Conservation (phyloP, 2,329 filamentous ascomycete species). For the Penicillium frequentans region DNA sequence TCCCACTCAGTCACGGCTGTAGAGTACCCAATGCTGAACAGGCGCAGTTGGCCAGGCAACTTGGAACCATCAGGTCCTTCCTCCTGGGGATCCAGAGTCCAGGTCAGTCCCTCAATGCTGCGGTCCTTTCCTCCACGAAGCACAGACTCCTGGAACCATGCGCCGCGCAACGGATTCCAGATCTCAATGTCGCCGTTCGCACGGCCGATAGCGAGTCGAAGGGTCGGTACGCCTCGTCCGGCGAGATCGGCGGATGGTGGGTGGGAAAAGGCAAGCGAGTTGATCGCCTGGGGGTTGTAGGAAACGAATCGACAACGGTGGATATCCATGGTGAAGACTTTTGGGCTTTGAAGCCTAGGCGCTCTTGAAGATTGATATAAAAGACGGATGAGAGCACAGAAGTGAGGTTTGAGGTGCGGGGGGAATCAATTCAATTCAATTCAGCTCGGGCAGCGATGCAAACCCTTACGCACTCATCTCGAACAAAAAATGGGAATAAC, state of each 20-base stretch:
- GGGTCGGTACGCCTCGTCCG: conserved; percentile 55
- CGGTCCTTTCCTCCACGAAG: conserved; percentile 80
- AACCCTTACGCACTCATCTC: conserved; percentile 26
- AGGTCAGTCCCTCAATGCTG: conserved; percentile 86
- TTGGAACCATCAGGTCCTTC: conserved; percentile 55
- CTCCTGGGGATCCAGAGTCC: conserved; percentile 83
- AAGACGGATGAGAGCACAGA: conserved; percentile 9
- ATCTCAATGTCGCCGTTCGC: conserved; percentile 97
- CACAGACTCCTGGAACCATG: conserved; percentile 87
- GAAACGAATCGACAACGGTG: conserved; percentile 96
- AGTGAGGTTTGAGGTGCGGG: conserved; percentile 2
- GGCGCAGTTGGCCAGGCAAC: conserved; percentile 70
- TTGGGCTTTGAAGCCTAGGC: conserved; percentile 17
- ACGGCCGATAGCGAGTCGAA: conserved; percentile 83
- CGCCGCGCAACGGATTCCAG: conserved; percentile 82
- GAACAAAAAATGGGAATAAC: conserved; percentile 5
- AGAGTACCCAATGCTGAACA: conserved; percentile 96
- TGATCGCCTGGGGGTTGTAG: conserved; percentile 88
- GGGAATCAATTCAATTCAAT: conserved; percentile 17
- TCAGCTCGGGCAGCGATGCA: conserved; percentile 13
- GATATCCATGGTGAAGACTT: conserved; percentile 71
- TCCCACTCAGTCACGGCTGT: conserved; percentile 95
- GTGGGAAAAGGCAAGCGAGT: conserved; percentile 91
- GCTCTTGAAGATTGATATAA: conserved; percentile 10
- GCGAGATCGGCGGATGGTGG: conserved; percentile 51